phyloP scores from a whole-genome alignment of 108 stramenopile species.

The Cyclotella distinguenda region DNA sequence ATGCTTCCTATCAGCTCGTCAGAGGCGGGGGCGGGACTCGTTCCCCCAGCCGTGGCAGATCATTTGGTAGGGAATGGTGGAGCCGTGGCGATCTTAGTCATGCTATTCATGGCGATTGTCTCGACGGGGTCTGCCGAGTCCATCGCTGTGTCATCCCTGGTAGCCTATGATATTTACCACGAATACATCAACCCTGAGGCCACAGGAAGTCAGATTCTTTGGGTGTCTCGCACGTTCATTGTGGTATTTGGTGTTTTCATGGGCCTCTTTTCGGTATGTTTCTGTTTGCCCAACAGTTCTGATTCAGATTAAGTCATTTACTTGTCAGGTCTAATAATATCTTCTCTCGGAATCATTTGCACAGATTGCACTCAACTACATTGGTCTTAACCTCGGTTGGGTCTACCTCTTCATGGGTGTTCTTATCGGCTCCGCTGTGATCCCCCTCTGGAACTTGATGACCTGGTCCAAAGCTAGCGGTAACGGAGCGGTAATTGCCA shows the following conservation, averaged over 20 bases:
- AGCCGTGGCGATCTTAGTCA: conserved; percentile 74
- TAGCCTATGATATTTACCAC: conserved; percentile 92
- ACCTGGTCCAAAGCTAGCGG: conserved; percentile 84
- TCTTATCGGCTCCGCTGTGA: conserved; percentile 89
- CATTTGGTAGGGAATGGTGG: conserved; percentile 81
- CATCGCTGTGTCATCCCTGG: conserved; percentile 89
- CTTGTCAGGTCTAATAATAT: neutral
- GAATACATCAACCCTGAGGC: conserved; percentile 90
- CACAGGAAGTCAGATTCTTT: conserved; percentile 84
- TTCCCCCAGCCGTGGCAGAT: conserved; percentile 89
- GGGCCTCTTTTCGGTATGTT: conserved; percentile 64
- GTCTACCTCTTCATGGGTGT: conserved; percentile 95
- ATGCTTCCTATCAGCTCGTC: conserved; percentile 80
- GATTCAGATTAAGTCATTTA: too few relatives aligned
- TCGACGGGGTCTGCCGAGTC: conserved; percentile 91
- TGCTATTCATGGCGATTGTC: conserved; percentile 96
- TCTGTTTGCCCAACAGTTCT: neutral
- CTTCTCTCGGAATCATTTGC: neutral
- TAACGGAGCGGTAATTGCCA: conserved; percentile 82
- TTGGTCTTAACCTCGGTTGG: conserved; percentile 87
- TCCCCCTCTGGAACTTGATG: conserved; percentile 89
- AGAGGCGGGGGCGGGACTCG: conserved; percentile 88
- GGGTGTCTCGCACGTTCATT: conserved; percentile 74
- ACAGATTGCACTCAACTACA: conserved; percentile 38
- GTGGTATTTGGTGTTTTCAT: conserved; percentile 80